Evolutionary conservation across 257 asterid species (phyloP).

Genomic region (Leonotis leonurus): DNA sequence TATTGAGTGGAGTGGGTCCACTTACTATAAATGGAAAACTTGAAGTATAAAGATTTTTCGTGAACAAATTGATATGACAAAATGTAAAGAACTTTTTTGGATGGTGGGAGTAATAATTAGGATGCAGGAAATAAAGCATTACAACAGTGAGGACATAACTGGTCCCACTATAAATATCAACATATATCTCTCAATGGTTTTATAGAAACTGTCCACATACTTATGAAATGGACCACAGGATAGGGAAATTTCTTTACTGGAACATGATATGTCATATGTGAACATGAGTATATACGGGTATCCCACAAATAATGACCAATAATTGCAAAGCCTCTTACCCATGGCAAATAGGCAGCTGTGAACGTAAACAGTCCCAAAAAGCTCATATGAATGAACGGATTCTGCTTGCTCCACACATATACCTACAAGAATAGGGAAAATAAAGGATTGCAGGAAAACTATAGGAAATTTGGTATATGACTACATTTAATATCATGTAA

Average conservation of each 20-base stretch:
- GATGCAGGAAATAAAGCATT: slow-evolving; percentile 1
- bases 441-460: neutral
- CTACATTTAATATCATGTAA: neutral
- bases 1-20: too few relatives aligned
- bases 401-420: slow-evolving; percentile 99
- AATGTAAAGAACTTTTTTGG: too few relatives aligned
- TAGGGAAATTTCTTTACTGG: neutral
- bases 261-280: neutral
- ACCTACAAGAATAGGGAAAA: slow-evolving; percentile 42
- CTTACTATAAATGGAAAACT: too few relatives aligned
- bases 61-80: too few relatives aligned
- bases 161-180: slow-evolving; percentile 1
- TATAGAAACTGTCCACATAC: neutral
- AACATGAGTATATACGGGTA: slow-evolving; percentile 10
- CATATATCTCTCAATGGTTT: neutral
- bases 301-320: neutral
- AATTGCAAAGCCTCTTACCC: slow-evolving; percentile 55
- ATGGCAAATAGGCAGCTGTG: slow-evolving; percentile 98
- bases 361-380: slow-evolving; percentile 96
- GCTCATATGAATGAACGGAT: slow-evolving; percentile 96
- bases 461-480: neutral
- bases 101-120: too few relatives aligned
- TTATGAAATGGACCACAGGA: neutral
- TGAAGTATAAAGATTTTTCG: too few relatives aligned
- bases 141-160: neutral